These are phyloP conservation scores for Clavispora fructus DNA, from an alignment of 805 yeast genomes.

Conservation along the genomic window DNA sequence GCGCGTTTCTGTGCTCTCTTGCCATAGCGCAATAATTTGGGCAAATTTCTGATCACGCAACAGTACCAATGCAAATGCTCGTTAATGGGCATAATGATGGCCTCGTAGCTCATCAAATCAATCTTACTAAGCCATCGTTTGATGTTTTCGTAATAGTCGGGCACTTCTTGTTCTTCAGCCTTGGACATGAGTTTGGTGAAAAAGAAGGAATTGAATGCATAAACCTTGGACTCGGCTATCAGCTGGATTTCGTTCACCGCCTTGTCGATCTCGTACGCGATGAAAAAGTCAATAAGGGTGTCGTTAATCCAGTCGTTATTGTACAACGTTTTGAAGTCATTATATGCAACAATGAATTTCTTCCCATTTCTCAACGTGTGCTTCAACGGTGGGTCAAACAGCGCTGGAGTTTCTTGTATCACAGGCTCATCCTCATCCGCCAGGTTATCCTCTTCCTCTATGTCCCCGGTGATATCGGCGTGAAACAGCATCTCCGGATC, in stretches of 20 bases:
- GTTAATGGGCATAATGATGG: constrained; percentile 75
- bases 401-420: constrained; percentile 24
- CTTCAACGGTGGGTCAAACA: constrained; percentile 43
- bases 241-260: constrained; percentile 20
- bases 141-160: constrained; percentile 54
- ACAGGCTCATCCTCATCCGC: constrained; percentile 1
- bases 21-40: constrained; percentile 19
- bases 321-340: constrained; percentile 75
- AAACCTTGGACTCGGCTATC: constrained; percentile 35
- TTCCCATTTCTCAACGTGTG: constrained; percentile 52
- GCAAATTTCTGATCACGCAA: constrained; percentile 58
- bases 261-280: constrained; percentile 49
- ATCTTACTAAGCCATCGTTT: constrained; percentile 74
- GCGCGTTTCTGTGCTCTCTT: neutral
- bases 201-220: constrained; percentile 79
- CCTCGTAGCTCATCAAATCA: constrained; percentile 51
- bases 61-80: constrained; percentile 85
- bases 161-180: constrained; percentile 13
- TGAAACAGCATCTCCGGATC: constrained; percentile 3
- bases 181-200: constrained; percentile 54
- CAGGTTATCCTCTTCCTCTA: constrained; percentile 2
- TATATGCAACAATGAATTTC: constrained; percentile 51
- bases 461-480: neutral
- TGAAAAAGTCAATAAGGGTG: constrained; percentile 77
- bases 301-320: constrained; percentile 89